These are phyloP conservation scores for Solanum ossicruentum DNA, from an alignment of 257 asterid species.

Conservation along the genomic window DNA sequence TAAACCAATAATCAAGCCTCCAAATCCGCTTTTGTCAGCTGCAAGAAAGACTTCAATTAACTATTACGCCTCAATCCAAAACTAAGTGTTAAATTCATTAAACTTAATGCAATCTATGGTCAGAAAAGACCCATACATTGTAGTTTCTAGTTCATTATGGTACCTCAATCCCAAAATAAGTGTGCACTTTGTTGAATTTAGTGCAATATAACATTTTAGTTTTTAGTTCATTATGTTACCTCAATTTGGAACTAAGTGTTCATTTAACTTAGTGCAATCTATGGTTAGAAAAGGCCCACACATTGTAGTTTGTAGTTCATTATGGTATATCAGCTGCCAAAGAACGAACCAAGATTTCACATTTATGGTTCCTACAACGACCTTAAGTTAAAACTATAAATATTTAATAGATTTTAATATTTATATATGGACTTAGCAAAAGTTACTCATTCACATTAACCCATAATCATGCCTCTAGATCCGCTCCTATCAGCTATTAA, in stretches of 20 bases:
- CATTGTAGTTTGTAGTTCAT: not conserved
- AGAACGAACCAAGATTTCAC: not conserved
- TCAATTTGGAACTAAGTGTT: too few relatives aligned
- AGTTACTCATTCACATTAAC: not conserved
- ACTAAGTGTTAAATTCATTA: not conserved
- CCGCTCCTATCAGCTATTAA: not conserved
- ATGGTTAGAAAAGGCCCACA: not conserved
- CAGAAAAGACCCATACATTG: not conserved
- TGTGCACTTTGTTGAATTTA: not conserved
- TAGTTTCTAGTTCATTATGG: too few relatives aligned
- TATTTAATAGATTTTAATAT: not conserved
- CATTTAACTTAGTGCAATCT: too few relatives aligned
- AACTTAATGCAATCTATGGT: not conserved
- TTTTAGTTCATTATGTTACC: too few relatives aligned
- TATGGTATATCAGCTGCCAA: not conserved
- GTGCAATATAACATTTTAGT: not conserved
- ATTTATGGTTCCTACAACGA: not conserved
- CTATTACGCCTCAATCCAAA: not conserved
- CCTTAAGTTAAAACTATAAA: not conserved
- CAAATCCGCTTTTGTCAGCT: not conserved
- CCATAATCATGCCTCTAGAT: not conserved
- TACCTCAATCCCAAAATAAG: not conserved
- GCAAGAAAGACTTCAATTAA: not conserved
- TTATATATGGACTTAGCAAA: not conserved
- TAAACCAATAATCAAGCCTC: too few relatives aligned